Evolutionary conservation across 2,329 filamentous ascomycete genomes (phyloP).

Genomic region (Trichoderma sp.): DNA sequence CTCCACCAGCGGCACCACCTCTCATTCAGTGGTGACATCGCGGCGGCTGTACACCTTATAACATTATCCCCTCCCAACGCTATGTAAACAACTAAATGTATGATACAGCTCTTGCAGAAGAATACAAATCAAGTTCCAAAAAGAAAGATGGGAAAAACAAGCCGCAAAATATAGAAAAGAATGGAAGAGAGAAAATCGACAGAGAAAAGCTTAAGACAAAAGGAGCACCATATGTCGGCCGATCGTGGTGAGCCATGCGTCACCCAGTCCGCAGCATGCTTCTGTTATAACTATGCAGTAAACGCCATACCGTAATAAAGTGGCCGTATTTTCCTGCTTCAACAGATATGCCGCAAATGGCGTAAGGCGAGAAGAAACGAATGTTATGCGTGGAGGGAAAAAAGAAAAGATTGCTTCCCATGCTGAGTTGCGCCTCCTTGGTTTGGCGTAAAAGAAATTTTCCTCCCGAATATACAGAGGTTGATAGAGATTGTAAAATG

Average conservation of each 20-base stretch:
- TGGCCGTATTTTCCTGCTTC: neutral
- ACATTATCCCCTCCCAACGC: constrained; percentile 19
- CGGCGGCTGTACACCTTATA: neutral
- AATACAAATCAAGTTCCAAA: neutral
- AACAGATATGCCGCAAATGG: neutral
- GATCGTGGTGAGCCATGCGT: neutral
- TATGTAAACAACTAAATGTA: constrained; percentile 16
- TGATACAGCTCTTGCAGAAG: constrained; percentile 21
- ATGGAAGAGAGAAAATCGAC: neutral
- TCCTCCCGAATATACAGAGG: constrained; percentile 1
- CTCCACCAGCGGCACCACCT: neutral
- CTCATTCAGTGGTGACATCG: neutral
- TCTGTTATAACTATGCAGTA: neutral
- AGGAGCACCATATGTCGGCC: neutral
- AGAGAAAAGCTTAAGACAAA: neutral
- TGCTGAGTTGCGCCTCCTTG: neutral
- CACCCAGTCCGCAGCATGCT: neutral
- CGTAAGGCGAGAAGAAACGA: neutral
- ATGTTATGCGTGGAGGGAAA: neutral
- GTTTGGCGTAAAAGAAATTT: neutral
- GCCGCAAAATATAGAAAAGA: neutral
- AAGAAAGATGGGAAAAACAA: neutral
- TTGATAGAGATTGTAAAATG: constrained; percentile 20
- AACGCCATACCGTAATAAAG: neutral
- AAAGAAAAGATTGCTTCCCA: neutral